Conservation (phyloP, 306 rosid species). For the Aeschynomene evenia region DNA sequence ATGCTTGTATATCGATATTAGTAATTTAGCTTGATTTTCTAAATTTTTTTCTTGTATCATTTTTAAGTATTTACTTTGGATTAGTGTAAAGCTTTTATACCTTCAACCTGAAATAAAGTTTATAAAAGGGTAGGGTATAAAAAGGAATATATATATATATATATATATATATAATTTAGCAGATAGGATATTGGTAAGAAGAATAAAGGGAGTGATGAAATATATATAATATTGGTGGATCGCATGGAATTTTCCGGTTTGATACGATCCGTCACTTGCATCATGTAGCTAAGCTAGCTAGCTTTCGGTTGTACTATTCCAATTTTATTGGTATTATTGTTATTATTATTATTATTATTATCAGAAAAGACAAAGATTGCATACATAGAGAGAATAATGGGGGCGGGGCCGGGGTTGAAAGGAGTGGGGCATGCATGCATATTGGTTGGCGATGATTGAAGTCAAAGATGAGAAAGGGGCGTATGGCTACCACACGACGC, state of each 20-base stretch:
- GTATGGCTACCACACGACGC: slow-evolving; percentile 40
- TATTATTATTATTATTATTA: too few species aligned
- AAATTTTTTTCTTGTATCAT: too few species aligned
- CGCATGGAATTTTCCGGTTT: background rate
- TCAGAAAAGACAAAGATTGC: slow-evolving; percentile 25
- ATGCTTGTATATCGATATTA: too few species aligned
- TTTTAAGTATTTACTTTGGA: too few species aligned
- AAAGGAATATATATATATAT: background rate
- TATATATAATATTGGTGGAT: background rate
- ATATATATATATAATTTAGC: too few species aligned
- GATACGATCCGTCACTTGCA: background rate
- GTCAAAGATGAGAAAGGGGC: slow-evolving; percentile 25
- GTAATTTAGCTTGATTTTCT: too few species aligned
- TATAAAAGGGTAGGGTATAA: too few species aligned
- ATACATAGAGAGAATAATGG: slow-evolving; percentile 17
- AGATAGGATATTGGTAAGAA: background rate
- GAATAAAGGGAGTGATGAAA: background rate
- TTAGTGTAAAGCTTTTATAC: too few species aligned
- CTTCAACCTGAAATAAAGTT: too few species aligned
- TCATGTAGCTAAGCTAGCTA: background rate
- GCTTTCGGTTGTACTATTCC: slow-evolving; percentile 31
- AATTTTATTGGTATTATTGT: background rate
- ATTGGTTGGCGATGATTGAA: slow-evolving; percentile 36
- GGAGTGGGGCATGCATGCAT: background rate
- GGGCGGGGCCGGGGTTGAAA: background rate